A percentile compares a stretch with the other conserved stretches of the same genome.
phyloP scores from a whole-genome alignment of 345 rosid genomes.

The Eucalyptus polyanthemos region DNA sequence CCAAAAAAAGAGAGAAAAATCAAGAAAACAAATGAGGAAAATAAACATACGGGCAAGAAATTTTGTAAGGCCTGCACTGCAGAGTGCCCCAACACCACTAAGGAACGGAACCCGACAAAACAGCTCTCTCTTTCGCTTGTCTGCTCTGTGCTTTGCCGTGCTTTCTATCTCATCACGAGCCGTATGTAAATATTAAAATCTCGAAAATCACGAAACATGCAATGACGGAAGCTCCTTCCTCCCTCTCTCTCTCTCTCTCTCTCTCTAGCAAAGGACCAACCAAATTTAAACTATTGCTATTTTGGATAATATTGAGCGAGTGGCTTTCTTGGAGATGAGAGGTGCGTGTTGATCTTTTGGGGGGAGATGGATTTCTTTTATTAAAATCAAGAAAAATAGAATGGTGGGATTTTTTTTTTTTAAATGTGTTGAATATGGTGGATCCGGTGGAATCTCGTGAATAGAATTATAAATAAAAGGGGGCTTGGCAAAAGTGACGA shows the following conservation, averaged over 20 bases:
- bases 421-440: background rate
- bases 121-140: background rate
- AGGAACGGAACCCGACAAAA: background rate
- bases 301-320: background rate
- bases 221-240: background rate
- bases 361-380: background rate
- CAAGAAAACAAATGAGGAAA: background rate
- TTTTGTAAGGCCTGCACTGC: background rate
- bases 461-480: background rate
- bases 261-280: background rate
- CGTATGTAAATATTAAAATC: background rate
- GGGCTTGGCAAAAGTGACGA: background rate
- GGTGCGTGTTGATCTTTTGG: background rate
- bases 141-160: background rate
- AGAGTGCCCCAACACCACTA: background rate
- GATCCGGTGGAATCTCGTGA: background rate
- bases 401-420: background rate
- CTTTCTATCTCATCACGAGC: background rate
- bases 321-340: background rate
- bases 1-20: background rate
- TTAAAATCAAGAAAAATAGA: background rate
- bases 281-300: background rate
- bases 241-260: background rate
- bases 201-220: background rate
- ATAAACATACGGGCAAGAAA: background rate